Base-by-base conservation (phyloP, 768 basidiomycete species). In the Amanita polypyramis region DNA sequence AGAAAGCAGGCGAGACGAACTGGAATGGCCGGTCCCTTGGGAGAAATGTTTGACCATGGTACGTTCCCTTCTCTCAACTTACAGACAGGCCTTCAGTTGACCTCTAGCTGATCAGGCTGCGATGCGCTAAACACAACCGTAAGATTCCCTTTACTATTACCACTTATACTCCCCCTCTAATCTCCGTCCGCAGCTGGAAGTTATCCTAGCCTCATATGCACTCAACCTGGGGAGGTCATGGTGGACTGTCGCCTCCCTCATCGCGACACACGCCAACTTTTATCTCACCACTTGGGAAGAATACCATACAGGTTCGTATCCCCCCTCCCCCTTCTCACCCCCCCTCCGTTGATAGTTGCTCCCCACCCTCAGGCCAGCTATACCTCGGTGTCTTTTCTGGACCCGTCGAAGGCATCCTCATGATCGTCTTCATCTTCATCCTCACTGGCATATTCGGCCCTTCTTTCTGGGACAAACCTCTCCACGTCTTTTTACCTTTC, bases 11-110 rank as follows among this genome's bases (percentile, higher is more conserved):
- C 96, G 17, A 71, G 96, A 52, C 69, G 95, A 43, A 95, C 93
- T 1, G 92, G 92, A 1, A 98, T 96, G 89, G 86, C 92, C n/a
- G 90, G 96, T 4, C 95, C 95, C 20, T 68, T 98, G 27, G 96
- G 96, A 14, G 89, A 99, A 63, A 84, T 98, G 82, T 99, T 99
- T 62, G 96, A 99, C 60, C 96, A 98, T 64, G 95, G 93, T 84
- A 55, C 42, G 71, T 56, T 9, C 27, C 7, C 34, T 33, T n/a
- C n/a, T n/a, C n/a, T n/a, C n/a, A n/a, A n/a, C n/a, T n/a, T n/a
- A n/a, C n/a, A n/a, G n/a, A n/a, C n/a, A n/a, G n/a, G n/a, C n/a
- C 35, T 17, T 36, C 6, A 15, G 10, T 47, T 4, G 40, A 32
- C n/a, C n/a, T n/a, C n/a, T 43, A 3, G 19, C 44, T 37, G n/a